Evolutionary conservation across 352 stramenopile species (phyloP).

Genomic region (Globisporangium orthogonon): DNA sequence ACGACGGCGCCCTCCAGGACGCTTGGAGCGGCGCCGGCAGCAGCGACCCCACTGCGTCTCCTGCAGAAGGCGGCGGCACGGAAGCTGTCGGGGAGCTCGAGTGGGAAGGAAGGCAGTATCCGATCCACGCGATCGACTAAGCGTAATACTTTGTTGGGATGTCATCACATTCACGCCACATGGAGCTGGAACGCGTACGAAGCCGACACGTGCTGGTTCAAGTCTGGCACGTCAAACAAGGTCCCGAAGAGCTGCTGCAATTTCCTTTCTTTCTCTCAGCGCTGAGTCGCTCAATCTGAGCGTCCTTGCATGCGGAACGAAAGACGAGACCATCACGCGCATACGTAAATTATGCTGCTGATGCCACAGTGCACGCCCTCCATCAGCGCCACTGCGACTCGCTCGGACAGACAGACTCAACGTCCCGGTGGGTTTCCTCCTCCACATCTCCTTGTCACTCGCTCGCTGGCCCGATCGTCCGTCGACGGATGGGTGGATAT

Average conservation of each 20-base stretch:
- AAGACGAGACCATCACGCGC: not conserved
- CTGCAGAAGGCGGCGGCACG: no score
- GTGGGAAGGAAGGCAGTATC: slow-evolving; percentile 26
- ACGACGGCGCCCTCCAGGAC: slow-evolving; percentile 19
- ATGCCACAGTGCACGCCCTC: not conserved
- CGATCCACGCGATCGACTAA: slow-evolving; percentile 2
- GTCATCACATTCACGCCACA: no score
- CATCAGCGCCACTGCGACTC: not conserved
- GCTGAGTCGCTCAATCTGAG: no score
- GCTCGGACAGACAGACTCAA: no score
- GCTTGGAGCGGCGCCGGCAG: not conserved
- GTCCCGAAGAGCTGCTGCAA: no score
- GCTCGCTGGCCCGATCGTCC: not conserved
- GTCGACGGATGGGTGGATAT: slow-evolving; percentile 5
- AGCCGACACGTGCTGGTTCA: no score
- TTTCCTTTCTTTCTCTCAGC: no score
- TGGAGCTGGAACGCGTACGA: no score
- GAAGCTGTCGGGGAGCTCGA: slow-evolving; percentile 36
- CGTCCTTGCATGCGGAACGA: no score
- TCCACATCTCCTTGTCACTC: not conserved
- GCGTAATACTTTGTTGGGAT: no score
- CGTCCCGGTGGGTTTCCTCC: not conserved
- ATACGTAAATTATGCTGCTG: not conserved
- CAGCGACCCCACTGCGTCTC: not conserved
- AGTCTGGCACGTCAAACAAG: no score